A percentile compares a stretch with the other conserved stretches of the same genome.
Conservation (phyloP, 1,139 yeast species). For the Candida gigantensis region DNA sequence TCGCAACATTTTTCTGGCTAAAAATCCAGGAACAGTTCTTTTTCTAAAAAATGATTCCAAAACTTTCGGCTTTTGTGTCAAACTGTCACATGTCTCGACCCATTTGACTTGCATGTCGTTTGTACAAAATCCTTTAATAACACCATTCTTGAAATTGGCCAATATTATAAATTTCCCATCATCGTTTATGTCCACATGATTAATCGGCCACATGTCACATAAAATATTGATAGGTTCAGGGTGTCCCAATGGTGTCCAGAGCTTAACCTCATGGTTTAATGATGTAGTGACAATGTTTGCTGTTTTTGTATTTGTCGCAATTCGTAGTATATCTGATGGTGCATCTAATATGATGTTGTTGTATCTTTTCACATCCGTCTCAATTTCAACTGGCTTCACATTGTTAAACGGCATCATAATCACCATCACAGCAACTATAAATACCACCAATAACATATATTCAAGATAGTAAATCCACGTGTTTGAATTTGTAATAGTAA, state of each 20-base stretch:
- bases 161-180: conserved; percentile 63
- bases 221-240: conserved; percentile 44
- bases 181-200: conserved; percentile 58
- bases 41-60: conserved; percentile 62
- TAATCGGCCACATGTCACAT: conserved; percentile 69
- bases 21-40: conserved; percentile 51
- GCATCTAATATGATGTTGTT: conserved; percentile 57
- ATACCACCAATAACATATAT: conserved; percentile 25
- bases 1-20: conserved; percentile 43
- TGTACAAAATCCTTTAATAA: conserved; percentile 62
- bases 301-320: conserved; percentile 54
- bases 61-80: conserved; percentile 31
- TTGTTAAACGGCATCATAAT: conserved; percentile 15
- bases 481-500: conserved; percentile 21
- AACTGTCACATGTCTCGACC: conserved; percentile 26
- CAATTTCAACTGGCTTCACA: neutral
- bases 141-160: conserved; percentile 49
- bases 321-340: conserved; percentile 63
- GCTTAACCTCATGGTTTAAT: conserved; percentile 65
- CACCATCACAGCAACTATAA: conserved; percentile 30
- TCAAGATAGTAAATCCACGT: conserved; percentile 36
- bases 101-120: conserved; percentile 53
- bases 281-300: conserved; percentile 71
- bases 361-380: conserved; percentile 17
- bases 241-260: conserved; percentile 67